These are phyloP conservation scores for Eremothecium gossypii DNA, from an alignment of 1,139 yeast species.

Conservation along the genomic window DNA sequence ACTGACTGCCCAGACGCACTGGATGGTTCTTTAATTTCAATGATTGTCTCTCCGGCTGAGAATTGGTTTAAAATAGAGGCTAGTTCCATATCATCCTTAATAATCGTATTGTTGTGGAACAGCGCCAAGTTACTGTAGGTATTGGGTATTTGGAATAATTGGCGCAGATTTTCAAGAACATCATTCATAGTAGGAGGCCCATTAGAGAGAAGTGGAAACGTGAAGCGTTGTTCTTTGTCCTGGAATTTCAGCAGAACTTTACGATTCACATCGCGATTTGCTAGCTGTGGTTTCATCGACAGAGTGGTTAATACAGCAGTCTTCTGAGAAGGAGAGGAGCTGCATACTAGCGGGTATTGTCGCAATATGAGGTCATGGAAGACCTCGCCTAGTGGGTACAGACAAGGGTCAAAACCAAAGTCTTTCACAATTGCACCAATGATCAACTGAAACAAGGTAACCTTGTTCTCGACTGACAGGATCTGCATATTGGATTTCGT, in stretches of 20 bases:
- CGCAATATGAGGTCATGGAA: slow-evolving; percentile 52
- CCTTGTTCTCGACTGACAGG: slow-evolving; percentile 17
- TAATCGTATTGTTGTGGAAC: slow-evolving; percentile 14
- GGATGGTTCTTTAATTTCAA: slow-evolving; percentile 19
- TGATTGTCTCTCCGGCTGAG: slow-evolving; percentile 17
- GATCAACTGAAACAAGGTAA: slow-evolving; percentile 39
- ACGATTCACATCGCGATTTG: slow-evolving; percentile 26
- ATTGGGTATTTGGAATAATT: slow-evolving; percentile 21
- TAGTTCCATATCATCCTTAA: slow-evolving; percentile 24
- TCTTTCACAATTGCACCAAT: slow-evolving; percentile 68
- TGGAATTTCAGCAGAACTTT: slow-evolving; percentile 25
- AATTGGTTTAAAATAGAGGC: slow-evolving; percentile 23
- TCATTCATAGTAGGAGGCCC: slow-evolving; percentile 29
- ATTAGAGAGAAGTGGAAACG: slow-evolving; percentile 28
- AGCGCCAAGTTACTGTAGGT: slow-evolving; percentile 16
- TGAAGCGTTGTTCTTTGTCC: slow-evolving; percentile 24
- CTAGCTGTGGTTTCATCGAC: slow-evolving; percentile 28
- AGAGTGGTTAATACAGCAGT: slow-evolving; percentile 21
- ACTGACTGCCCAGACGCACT: slow-evolving; percentile 5
- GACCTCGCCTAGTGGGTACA: slow-evolving; percentile 56
- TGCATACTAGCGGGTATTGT: slow-evolving; percentile 55
- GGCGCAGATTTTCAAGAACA: slow-evolving; percentile 24
- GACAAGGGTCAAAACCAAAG: slow-evolving; percentile 63
- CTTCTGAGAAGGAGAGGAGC: slow-evolving; percentile 8
- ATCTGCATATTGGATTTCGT: slow-evolving; percentile 16